Percentiles rank a stretch among this genome's conserved stretches.
Evolutionary conservation across 202 grass and related monocot genomes (phyloP).

Genomic region (Zoysia matrella): DNA sequence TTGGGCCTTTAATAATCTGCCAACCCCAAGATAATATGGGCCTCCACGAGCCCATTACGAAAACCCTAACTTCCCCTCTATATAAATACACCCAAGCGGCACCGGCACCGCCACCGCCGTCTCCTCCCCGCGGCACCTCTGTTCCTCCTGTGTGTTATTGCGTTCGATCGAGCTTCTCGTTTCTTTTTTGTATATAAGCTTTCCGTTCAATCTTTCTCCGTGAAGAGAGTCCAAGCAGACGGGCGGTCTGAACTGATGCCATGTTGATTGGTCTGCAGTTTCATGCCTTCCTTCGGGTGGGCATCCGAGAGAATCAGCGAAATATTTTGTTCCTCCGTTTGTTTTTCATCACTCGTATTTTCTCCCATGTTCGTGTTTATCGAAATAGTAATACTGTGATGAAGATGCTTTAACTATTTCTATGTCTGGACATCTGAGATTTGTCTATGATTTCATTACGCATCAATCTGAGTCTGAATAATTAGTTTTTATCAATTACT

Average conservation of each 20-base stretch:
- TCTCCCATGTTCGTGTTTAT: not conserved
- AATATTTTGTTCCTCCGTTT: not conserved
- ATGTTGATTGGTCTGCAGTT: no score
- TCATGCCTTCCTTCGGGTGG: no score
- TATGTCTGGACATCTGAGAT: constrained; percentile 80
- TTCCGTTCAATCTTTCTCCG: no score
- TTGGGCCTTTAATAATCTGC: not conserved
- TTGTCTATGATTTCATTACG: constrained; percentile 43
- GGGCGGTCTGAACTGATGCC: no score
- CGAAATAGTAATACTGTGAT: not conserved
- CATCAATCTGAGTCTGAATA: constrained; percentile 55
- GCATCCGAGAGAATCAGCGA: no score
- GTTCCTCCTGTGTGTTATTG: not conserved
- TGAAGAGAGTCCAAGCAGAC: no score
- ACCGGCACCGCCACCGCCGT: not conserved
- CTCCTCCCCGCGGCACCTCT: not conserved
- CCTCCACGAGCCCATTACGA: not conserved
- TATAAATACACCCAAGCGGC: not conserved
- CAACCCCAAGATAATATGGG: not conserved
- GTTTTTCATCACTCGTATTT: not conserved
- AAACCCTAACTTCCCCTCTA: constrained; percentile 25
- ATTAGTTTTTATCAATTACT: not conserved
- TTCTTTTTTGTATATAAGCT: no score
- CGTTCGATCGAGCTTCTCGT: not conserved
- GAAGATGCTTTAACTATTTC: constrained; percentile 12